These are phyloP conservation scores for Lipomyces chichibuensis DNA, from an alignment of 805 yeast genomes.

Conservation along the genomic window DNA sequence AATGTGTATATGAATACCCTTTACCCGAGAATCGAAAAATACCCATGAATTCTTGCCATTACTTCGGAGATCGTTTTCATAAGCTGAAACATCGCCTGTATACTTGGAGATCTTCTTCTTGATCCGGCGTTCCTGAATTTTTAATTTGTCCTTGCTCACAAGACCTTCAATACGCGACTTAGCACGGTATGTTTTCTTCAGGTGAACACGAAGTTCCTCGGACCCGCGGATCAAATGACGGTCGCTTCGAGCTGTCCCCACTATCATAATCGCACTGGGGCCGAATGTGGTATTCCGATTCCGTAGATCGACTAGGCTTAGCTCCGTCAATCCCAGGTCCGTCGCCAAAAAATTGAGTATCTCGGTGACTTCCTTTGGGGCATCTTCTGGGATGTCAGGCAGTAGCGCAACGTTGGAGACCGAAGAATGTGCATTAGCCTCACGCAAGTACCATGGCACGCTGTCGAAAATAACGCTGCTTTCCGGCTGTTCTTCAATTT, in stretches of 20 bases:
- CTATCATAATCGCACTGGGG: slow-evolving; percentile 54
- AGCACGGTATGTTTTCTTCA: slow-evolving; percentile 56
- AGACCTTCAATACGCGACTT: slow-evolving; percentile 72
- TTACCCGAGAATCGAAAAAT: slow-evolving; percentile 67
- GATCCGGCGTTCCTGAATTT: slow-evolving; percentile 56
- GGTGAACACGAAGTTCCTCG: slow-evolving; percentile 55
- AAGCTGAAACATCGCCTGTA: slow-evolving; percentile 55
- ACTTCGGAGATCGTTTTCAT: slow-evolving; percentile 57
- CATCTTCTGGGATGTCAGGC: slow-evolving; percentile 61
- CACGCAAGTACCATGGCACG: slow-evolving; percentile 32
- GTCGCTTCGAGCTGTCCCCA: slow-evolving; percentile 75
- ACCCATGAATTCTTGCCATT: slow-evolving; percentile 72
- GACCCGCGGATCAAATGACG: slow-evolving; percentile 77
- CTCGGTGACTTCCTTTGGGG: slow-evolving; percentile 58
- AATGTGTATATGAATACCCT: slow-evolving; percentile 69
- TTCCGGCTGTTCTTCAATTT: background rate
- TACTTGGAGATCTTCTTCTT: slow-evolving; percentile 57
- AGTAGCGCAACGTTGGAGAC: slow-evolving; percentile 41
- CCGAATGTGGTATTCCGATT: slow-evolving; percentile 47
- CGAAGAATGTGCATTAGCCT: background rate
- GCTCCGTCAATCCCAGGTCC: slow-evolving; percentile 67
- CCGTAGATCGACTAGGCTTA: slow-evolving; percentile 67
- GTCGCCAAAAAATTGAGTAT: slow-evolving; percentile 54
- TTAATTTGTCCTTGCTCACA: slow-evolving; percentile 58
- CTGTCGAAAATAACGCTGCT: slow-evolving; percentile 10